phyloP scores from a whole-genome alignment of 371 early-diverging fungal genomes.

The Apophysomyces ossiformis region DNA sequence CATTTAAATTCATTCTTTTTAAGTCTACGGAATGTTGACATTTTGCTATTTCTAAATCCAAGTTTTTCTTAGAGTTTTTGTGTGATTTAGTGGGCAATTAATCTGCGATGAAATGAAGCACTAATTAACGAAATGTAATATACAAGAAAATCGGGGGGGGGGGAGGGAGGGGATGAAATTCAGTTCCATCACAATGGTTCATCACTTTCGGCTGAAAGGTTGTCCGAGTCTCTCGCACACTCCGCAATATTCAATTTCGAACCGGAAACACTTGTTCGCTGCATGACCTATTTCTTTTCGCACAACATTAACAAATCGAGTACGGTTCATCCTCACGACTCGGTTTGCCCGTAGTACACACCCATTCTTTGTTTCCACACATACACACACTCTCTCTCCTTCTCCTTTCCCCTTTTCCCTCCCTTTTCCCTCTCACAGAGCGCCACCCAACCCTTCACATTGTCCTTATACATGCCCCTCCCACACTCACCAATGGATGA shows the following conservation, averaged over 20 bases:
- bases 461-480: constrained; percentile 10
- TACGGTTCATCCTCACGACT: neutral
- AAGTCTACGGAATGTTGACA: too few species aligned
- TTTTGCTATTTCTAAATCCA: too few species aligned
- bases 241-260: too few species aligned
- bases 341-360: neutral
- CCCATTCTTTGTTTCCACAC: neutral
- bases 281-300: constrained; percentile 3
- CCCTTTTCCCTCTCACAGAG: neutral
- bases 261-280: neutral
- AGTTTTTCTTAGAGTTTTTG: too few species aligned
- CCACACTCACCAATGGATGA: neutral
- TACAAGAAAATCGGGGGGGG: too few species aligned
- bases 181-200: too few species aligned
- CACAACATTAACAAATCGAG: constrained; percentile 1
- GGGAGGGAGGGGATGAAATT: too few species aligned
- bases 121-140: too few species aligned
- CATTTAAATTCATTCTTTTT: neutral
- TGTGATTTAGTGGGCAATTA: too few species aligned
- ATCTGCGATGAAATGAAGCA: too few species aligned
- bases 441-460: neutral
- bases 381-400: neutral
- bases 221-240: too few species aligned
- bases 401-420: neutral
- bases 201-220: too few species aligned